Evolutionary conservation across 2,329 filamentous ascomycete species (phyloP).

Genomic region (Lachnellula cervina): DNA sequence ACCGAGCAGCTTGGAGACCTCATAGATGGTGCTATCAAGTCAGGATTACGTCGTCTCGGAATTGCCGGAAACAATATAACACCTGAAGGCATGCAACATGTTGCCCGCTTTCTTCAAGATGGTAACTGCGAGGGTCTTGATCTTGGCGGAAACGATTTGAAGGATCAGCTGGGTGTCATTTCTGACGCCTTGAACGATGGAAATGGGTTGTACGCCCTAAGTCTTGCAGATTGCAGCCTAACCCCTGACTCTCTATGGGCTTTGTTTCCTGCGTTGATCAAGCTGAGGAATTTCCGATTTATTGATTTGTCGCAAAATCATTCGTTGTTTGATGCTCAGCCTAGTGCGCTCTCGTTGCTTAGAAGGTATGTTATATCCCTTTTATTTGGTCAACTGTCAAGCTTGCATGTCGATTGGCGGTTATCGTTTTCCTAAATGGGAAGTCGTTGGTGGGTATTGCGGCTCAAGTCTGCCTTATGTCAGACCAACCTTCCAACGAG

Average conservation of each 20-base stretch:
- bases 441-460: conserved; percentile 12
- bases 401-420: background rate
- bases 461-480: conserved; percentile 17
- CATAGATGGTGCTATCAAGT: conserved; percentile 75
- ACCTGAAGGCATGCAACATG: conserved; percentile 66
- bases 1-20: conserved; percentile 68
- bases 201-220: conserved; percentile 70
- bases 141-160: conserved; percentile 75
- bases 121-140: conserved; percentile 84
- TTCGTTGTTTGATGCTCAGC: conserved; percentile 66
- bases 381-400: conserved; percentile 1
- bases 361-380: conserved; percentile 53
- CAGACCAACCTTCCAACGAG: background rate
- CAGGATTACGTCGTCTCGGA: conserved; percentile 73
- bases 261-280: conserved; percentile 68
- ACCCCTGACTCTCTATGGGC: conserved; percentile 66
- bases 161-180: conserved; percentile 49
- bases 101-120: conserved; percentile 69
- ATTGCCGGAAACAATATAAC: conserved; percentile 79
- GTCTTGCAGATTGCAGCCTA: conserved; percentile 80
- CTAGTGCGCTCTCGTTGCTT: conserved; percentile 69
- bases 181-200: conserved; percentile 48
- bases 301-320: conserved; percentile 90
- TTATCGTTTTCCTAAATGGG: conserved; percentile 3
- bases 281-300: conserved; percentile 72